Percentiles rank a stretch among this genome's conserved stretches.
phyloP scores from a whole-genome alignment of 2,329 filamentous ascomycete species.

The Sporothrix curviconia region DNA sequence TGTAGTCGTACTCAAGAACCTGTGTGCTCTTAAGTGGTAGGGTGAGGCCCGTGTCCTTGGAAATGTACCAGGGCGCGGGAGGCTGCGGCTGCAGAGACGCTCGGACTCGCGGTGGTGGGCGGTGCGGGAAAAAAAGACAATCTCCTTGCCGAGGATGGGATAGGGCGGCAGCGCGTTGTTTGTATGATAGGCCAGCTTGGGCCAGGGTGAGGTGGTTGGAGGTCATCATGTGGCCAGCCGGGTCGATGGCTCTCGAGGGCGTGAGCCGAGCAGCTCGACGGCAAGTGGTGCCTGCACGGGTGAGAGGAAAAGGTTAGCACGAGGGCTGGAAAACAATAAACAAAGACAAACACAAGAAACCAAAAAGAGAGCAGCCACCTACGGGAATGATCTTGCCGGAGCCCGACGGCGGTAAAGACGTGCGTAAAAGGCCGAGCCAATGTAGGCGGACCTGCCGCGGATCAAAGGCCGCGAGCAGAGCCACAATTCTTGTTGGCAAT shows the following conservation, averaged over 20 bases:
- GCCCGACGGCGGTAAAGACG: constrained; percentile 37
- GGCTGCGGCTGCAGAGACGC: constrained; percentile 38
- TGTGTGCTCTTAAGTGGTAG: constrained; percentile 42
- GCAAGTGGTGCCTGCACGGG: constrained; percentile 44
- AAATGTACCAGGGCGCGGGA: constrained; percentile 53
- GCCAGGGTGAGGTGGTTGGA: constrained; percentile 21
- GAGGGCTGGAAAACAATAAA: too few relatives aligned
- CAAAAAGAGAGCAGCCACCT: not conserved
- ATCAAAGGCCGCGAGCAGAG: constrained; percentile 45
- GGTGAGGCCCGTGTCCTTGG: constrained; percentile 50
- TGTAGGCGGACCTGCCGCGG: constrained; percentile 47
- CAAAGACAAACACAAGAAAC: too few relatives aligned
- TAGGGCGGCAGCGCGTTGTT: constrained; percentile 46
- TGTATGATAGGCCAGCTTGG: constrained; percentile 45
- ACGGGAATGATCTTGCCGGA: constrained; percentile 38
- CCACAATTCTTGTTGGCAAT: constrained; percentile 36
- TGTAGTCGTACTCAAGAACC: constrained; percentile 62
- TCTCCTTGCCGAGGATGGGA: constrained; percentile 57
- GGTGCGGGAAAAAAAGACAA: constrained; percentile 56
- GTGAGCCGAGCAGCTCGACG: constrained; percentile 37
- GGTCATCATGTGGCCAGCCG: constrained; percentile 35
- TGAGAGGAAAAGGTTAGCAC: not conserved
- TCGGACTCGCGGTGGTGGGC: constrained; percentile 21
- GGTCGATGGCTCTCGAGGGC: constrained; percentile 62
- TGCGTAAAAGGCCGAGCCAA: constrained; percentile 36